These are phyloP conservation scores for Colletotrichum godetiae DNA, from an alignment of 2,329 filamentous ascomycete species.

Conservation along the genomic window DNA sequence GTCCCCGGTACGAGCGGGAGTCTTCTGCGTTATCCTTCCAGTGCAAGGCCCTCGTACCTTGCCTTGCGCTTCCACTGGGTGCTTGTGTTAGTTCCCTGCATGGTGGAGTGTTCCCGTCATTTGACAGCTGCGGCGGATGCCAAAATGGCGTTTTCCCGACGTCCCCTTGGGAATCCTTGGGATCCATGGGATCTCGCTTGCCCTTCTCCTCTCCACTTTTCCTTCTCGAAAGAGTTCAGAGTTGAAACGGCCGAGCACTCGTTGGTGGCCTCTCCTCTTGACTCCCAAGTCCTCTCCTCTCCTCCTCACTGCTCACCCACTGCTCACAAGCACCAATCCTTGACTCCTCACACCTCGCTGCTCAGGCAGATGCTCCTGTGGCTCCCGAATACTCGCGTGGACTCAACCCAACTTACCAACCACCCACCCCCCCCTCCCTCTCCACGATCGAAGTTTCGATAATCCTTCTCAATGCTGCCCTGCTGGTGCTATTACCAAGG, in stretches of 20 bases:
- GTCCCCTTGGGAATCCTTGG: not conserved
- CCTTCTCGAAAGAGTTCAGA: constrained; percentile 25
- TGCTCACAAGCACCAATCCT: not conserved
- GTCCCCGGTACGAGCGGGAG: not conserved
- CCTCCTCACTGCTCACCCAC: not conserved
- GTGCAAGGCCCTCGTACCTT: not conserved
- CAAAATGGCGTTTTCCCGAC: constrained; percentile 33
- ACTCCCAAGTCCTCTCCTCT: not conserved
- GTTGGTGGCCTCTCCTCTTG: constrained; percentile 9
- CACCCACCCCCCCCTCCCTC: not conserved
- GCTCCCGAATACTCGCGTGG: not conserved
- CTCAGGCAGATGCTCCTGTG: not conserved
- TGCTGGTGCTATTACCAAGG: constrained; percentile 10
- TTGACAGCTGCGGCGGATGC: constrained; percentile 34
- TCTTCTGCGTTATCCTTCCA: not conserved
- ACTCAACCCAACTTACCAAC: not conserved
- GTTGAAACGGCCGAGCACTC: constrained; percentile 23
- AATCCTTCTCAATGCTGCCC: constrained; percentile 2
- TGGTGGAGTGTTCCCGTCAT: constrained; percentile 33
- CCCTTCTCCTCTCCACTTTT: constrained; percentile 21
- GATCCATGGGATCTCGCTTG: constrained; percentile 14
- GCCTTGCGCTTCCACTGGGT: not conserved
- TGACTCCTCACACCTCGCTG: not conserved
- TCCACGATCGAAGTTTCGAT: constrained; percentile 25
- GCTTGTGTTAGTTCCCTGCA: constrained; percentile 17